Evolutionary conservation across 441 rosid genomes (phyloP), one percentile per base, ranked within the genome.

Genomic region (Brassica balearica): DNA sequence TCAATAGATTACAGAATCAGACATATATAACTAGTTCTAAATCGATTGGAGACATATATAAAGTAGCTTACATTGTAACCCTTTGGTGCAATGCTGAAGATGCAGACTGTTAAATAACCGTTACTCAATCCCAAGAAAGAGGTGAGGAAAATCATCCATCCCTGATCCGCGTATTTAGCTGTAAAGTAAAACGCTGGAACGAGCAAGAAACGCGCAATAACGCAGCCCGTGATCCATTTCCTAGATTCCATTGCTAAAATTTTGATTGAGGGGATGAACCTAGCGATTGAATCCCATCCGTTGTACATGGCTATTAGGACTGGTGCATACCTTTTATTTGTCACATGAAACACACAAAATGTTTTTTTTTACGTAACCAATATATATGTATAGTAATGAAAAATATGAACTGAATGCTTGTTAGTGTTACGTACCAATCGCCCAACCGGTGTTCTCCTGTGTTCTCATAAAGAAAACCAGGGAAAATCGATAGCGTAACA

Each of bases 51-150:
- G 22, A 22, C 19, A n/a, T 14, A 14, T 65, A 65, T 15, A 34
- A 69, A 56, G 12, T 51, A 46, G 68, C 85, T 53, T 73, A 84
- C 85, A 74, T 77, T 82, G 85, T 82, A 84, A 17, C 84, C 87
- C 68, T 80, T 84, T 36, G 87, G 84, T 14, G 87, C 84, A 17
- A 8, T 77, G 53, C 82, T 76, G 77, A 82, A 73, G 72, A 84
- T 82, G 60, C 75, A 77, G n/a, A 82, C 81, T 1, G 82, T 80
- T 60, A 84, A 69, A 46, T 80, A 66, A 11, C 87, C 87, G 0
- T 82, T 69, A 14, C 74, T 80, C 62, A 82, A 48, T 11, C 87
- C 84, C 59, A 82, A 73, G 79, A 82, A 82, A 0, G 82, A 77
- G 1, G 75, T 69, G 12, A 85, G 81, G 64, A 82, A 77, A 25